Percentiles rank a stretch among this genome's conserved stretches.
phyloP scores from a whole-genome alignment of 2,329 filamentous ascomycete species.

The Pseudogymnoascus sp. region DNA sequence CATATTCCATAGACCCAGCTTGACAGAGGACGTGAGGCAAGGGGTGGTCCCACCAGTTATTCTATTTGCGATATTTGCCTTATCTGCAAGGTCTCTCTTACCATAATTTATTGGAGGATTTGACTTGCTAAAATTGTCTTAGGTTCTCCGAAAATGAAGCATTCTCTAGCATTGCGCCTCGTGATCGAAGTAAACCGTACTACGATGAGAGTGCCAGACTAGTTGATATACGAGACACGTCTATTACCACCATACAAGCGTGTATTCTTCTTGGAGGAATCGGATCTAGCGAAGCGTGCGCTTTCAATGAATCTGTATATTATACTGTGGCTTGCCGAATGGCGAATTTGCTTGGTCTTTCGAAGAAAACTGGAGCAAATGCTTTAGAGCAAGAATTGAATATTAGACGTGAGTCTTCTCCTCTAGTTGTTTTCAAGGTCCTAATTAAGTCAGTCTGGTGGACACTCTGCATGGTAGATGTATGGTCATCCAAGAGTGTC shows the following conservation, averaged over 20 bases:
- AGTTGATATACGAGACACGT: slow-evolving; percentile 18
- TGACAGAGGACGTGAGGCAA: slow-evolving; percentile 15
- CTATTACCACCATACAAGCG: slow-evolving; percentile 20
- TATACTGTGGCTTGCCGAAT: slow-evolving; percentile 21
- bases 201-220: slow-evolving; percentile 14
- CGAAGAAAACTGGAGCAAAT: slow-evolving; percentile 12
- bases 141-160: slow-evolving; percentile 19
- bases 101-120: not conserved
- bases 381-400: slow-evolving; percentile 19
- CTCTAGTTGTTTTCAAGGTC: not conserved
- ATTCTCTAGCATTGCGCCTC: slow-evolving; percentile 14
- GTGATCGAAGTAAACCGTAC: slow-evolving; percentile 16
- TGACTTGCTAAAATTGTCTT: not conserved
- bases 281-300: slow-evolving; percentile 17
- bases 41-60: slow-evolving; percentile 16
- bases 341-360: slow-evolving; percentile 19
- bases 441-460: slow-evolving; percentile 20
- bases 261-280: slow-evolving; percentile 20
- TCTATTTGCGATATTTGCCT: slow-evolving; percentile 19
- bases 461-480: slow-evolving; percentile 21
- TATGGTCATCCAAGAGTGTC: slow-evolving; percentile 21
- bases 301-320: slow-evolving; percentile 18
- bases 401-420: slow-evolving; percentile 15
- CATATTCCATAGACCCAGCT: slow-evolving; percentile 20
- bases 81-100: slow-evolving; percentile 18